phyloP scores from a whole-genome alignment of 1,284 basidiomycete species.

The Vanrija pseudolonga region DNA sequence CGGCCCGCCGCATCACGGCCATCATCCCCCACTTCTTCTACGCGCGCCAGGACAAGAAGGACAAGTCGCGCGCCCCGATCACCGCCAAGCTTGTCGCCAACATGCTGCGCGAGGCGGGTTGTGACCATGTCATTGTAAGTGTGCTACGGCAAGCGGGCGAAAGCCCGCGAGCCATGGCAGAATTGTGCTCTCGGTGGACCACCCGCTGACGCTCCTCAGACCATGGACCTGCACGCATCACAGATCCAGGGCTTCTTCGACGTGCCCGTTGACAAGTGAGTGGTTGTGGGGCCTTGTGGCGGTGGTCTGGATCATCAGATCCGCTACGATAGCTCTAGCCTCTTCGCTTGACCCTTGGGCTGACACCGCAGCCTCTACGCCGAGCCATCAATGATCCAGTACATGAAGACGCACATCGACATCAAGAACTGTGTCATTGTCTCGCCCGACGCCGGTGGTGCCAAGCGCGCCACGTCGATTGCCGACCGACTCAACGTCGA shows the following conservation, averaged over 20 bases:
- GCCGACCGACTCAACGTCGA: constrained; percentile 95
- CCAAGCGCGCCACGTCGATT: constrained; percentile 96
- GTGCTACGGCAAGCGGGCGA: neutral
- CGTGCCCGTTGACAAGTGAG: constrained; percentile 99
- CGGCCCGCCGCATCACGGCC: constrained; percentile 92
- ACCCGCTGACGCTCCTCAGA: constrained; percentile 57
- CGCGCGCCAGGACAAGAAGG: constrained; percentile 97
- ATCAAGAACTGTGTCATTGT: constrained; percentile 90
- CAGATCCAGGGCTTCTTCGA: constrained; percentile 99
- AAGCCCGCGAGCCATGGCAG: neutral
- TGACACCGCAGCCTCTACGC: constrained; percentile 64
- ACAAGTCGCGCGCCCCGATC: constrained; percentile 97
- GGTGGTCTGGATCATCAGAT: neutral
- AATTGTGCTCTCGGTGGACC: no score
- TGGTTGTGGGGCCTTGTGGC: constrained; percentile 26
- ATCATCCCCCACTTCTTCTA: constrained; percentile 94
- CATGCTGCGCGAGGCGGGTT: constrained; percentile 96
- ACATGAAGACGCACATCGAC: constrained; percentile 89
- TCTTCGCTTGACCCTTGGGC: neutral
- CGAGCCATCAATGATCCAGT: constrained; percentile 93
- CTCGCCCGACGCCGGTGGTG: constrained; percentile 96
- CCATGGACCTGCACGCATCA: constrained; percentile 97
- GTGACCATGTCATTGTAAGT: constrained; percentile 96
- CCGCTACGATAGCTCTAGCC: neutral
- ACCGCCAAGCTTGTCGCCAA: constrained; percentile 98